Conservation (phyloP, 192 early-diverging fungal genomes). For the Coemansia sp. region DNA sequence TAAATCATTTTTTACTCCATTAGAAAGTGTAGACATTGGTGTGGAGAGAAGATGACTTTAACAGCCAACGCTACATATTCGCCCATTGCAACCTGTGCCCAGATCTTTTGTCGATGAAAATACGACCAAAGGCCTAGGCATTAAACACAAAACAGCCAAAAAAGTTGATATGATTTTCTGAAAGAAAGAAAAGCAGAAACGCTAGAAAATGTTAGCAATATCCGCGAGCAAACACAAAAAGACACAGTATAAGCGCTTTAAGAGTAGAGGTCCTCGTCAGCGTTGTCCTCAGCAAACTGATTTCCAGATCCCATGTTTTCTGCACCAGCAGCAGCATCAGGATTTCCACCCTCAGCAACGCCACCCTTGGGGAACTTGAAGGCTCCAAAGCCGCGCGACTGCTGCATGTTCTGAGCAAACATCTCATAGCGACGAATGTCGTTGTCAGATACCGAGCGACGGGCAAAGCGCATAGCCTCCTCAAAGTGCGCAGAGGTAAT, state of each 20-base stretch:
- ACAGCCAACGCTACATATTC: no score
- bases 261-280: conserved; percentile 52
- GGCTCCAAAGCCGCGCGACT: conserved; percentile 87
- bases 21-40: not conserved
- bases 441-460: conserved; percentile 91
- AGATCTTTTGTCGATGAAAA: no score
- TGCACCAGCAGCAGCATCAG: conserved; percentile 14
- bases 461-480: conserved; percentile 97
- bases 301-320: conserved; percentile 7
- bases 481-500: conserved; percentile 97
- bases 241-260: conserved; percentile 9
- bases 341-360: conserved; percentile 28
- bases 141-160: no score
- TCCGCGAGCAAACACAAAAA: not conserved
- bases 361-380: conserved; percentile 92
- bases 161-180: no score
- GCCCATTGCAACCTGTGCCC: no score
- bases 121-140: no score
- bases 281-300: conserved; percentile 53
- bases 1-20: conserved; percentile 30
- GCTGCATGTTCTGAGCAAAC: conserved; percentile 98
- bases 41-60: not conserved
- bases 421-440: conserved; percentile 99
- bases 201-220: not conserved
- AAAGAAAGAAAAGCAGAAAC: conserved; percentile 2